phyloP scores from a whole-genome alignment of 306 rosid genomes.

The Cucurbita argyrosperma region DNA sequence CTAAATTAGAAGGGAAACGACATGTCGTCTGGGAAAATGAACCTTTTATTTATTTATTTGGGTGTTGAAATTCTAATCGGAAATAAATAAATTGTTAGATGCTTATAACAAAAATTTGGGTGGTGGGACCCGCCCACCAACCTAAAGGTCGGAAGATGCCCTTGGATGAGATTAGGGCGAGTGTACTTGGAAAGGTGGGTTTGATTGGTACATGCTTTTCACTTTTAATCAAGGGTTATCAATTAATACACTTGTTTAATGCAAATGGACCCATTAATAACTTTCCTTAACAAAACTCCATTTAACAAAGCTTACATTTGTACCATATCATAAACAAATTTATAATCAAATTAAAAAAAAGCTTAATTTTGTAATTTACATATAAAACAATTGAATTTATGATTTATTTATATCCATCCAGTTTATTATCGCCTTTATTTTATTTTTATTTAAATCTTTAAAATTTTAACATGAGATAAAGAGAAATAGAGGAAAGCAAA shows the following conservation, averaged over 20 bases:
- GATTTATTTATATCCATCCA: neutral
- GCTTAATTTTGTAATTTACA: neutral
- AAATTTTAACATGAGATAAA: too few relatives aligned
- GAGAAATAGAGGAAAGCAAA: neutral
- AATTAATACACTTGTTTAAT: neutral
- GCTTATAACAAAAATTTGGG: neutral
- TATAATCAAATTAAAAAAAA: neutral
- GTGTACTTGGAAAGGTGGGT: neutral
- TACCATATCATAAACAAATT: neutral
- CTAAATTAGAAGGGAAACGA: neutral
- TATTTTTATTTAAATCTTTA: neutral
- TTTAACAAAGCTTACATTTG: neutral
- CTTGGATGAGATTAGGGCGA: neutral
- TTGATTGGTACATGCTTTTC: neutral
- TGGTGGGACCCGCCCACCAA: neutral
- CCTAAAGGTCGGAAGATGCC: constrained; percentile 1
- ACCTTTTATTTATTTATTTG: neutral
- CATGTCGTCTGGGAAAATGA: neutral
- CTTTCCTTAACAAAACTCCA: neutral
- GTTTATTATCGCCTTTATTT: neutral
- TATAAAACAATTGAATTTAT: neutral
- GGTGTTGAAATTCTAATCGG: neutral
- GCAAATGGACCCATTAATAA: neutral
- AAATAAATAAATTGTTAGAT: neutral
- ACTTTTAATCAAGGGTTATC: neutral